Percentiles rank a stretch among this genome's conserved stretches.
Conservation (phyloP, 2,329 filamentous ascomycete species). For the Paraconiothyrium sp. region DNA sequence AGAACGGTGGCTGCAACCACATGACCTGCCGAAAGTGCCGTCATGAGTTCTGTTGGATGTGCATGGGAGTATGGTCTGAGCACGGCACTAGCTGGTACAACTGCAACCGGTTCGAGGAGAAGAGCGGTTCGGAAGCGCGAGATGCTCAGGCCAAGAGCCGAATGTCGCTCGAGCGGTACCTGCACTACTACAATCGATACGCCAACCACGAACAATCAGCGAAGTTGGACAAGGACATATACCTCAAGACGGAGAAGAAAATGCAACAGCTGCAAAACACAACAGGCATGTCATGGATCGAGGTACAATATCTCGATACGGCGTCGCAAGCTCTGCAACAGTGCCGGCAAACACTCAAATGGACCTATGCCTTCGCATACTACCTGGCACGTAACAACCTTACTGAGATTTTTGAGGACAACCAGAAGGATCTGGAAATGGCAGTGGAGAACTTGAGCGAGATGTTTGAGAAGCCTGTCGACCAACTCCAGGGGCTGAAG, state of each 20-base stretch:
- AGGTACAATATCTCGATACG: conserved; percentile 94
- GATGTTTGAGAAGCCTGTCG: conserved; percentile 98
- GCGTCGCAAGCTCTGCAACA: conserved; percentile 94
- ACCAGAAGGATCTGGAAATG: conserved; percentile 97
- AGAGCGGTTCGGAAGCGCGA: conserved; percentile 87
- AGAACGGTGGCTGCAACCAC: conserved; percentile 97
- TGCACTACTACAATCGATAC: conserved; percentile 99
- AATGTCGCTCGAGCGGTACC: conserved; percentile 90
- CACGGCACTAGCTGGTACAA: conserved; percentile 99
- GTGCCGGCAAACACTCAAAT: conserved; percentile 98
- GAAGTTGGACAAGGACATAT: conserved; percentile 95
- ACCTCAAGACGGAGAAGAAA: conserved; percentile 96
- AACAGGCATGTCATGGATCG: conserved; percentile 94
- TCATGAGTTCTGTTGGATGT: conserved; percentile 99
- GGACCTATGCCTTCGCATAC: conserved; percentile 99
- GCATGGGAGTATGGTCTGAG: conserved; percentile 98
- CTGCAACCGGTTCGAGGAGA: conserved; percentile 97
- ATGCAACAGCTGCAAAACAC: conserved; percentile 95
- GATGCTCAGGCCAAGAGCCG: conserved; percentile 92
- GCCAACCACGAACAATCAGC: conserved; percentile 99
- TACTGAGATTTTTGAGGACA: conserved; percentile 97
- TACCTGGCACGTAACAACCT: conserved; percentile 96
- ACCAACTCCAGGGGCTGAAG: conserved; percentile 84
- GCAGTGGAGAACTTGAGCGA: conserved; percentile 96
- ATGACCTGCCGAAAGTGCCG: conserved; percentile 98